A percentile compares a stretch with the other conserved stretches of the same genome.
Conservation (phyloP, 495 filamentous ascomycete species). For the Aspergillus haitiensis region DNA sequence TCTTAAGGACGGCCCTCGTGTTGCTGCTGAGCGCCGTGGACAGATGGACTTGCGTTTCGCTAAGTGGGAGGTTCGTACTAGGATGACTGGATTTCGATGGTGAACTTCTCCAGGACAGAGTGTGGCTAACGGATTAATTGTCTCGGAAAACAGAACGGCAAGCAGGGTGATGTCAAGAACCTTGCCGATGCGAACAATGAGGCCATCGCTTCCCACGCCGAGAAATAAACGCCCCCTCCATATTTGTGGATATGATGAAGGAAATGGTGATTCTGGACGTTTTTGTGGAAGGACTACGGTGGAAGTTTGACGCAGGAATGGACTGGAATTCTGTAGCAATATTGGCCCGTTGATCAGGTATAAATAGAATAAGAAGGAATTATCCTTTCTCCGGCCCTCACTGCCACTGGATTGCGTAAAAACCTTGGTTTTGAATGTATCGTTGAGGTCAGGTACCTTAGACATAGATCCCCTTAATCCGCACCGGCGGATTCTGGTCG, state of each 20-base stretch:
- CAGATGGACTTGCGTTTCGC: conserved; percentile 88
- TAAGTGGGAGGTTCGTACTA: conserved; percentile 87
- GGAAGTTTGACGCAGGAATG: conserved; percentile 22
- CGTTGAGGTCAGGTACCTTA: not conserved
- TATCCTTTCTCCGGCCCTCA: conserved; percentile 9
- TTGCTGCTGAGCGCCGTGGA: conserved; percentile 84
- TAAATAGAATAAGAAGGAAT: conserved; percentile 31
- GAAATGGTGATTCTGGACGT: conserved; percentile 25
- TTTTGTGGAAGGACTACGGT: conserved; percentile 21
- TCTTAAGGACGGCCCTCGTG: conserved; percentile 88
- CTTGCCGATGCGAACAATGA: conserved; percentile 71
- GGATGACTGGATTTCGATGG: not conserved
- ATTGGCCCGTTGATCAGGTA: conserved; percentile 27
- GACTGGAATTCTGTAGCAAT: conserved; percentile 51
- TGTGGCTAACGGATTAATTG: conserved; percentile 25
- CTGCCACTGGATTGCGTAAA: conserved; percentile 4
- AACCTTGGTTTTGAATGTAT: not conserved
- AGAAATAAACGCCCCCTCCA: conserved; percentile 40
- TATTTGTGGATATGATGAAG: conserved; percentile 16
- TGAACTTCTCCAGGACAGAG: conserved; percentile 20
- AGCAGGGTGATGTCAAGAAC: conserved; percentile 83
- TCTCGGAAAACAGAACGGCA: conserved; percentile 72
- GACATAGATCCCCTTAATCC: conserved; percentile 5
- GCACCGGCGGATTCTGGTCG: conserved; percentile 12
- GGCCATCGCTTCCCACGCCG: conserved; percentile 51